These are phyloP conservation scores for Volvox reticuliferus DNA, from an alignment of 139 green algal species.

Conservation along the genomic window DNA sequence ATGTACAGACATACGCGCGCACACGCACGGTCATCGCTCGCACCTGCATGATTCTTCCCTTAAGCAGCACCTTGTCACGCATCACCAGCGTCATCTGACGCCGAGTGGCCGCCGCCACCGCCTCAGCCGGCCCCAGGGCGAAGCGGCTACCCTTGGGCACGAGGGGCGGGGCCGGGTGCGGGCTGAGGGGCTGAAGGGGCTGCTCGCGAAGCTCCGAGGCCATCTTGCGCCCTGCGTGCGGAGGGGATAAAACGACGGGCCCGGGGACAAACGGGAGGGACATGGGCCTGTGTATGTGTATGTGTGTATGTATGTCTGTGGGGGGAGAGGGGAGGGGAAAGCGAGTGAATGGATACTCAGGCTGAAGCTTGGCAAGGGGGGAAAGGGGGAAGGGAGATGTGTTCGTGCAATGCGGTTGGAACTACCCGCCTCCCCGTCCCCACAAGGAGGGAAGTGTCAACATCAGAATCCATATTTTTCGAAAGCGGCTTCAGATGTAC, in stretches of 20 bases:
- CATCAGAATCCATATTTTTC: too few species aligned
- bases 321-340: too few species aligned
- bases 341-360: too few species aligned
- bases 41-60: constrained; percentile 64
- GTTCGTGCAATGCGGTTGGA: too few species aligned
- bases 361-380: too few species aligned
- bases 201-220: constrained; percentile 20
- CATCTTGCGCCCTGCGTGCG: constrained; percentile 21
- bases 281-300: background rate
- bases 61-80: constrained; percentile 69
- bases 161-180: constrained; percentile 54
- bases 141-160: constrained; percentile 40
- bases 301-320: background rate
- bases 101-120: constrained; percentile 27
- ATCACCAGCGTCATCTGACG: constrained; percentile 69
- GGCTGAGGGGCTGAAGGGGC: background rate
- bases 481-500: too few species aligned
- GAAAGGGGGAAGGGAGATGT: too few species aligned
- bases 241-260: background rate
- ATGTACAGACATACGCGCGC: background rate
- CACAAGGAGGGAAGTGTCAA: too few species aligned
- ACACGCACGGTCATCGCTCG: too few species aligned
- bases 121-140: constrained; percentile 55
- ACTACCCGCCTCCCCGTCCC: too few species aligned
- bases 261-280: background rate